These are phyloP conservation scores for Carpinus viminea DNA, from an alignment of 306 rosid species.

Conservation along the genomic window DNA sequence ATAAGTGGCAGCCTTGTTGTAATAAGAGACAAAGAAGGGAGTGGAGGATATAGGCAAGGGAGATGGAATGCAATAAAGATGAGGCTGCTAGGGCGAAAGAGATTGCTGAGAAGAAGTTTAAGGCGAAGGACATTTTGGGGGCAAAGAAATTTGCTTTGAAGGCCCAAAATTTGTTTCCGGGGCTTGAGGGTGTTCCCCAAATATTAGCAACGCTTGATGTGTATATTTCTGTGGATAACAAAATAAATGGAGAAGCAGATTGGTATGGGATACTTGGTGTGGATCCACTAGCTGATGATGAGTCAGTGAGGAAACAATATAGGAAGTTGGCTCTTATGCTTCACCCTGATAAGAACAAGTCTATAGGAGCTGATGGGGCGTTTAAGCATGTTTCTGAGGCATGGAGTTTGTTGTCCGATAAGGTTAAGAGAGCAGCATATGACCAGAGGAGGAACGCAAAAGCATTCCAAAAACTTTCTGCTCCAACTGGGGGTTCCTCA, in stretches of 20 bases:
- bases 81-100: conserved; percentile 86
- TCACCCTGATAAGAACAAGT: conserved; percentile 96
- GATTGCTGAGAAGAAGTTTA: conserved; percentile 81
- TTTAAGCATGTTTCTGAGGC: conserved; percentile 88
- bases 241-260: conserved; percentile 71
- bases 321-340: conserved; percentile 89
- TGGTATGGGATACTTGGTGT: conserved; percentile 91
- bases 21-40: conserved; percentile 22
- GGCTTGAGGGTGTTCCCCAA: conserved; percentile 77
- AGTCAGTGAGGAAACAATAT: conserved; percentile 65
- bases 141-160: conserved; percentile 86
- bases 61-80: conserved; percentile 94
- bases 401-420: conserved; percentile 85
- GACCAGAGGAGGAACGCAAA: conserved; percentile 60
- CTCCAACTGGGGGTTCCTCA: conserved; percentile 47
- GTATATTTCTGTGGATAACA: conserved; percentile 67
- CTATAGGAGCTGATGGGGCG: conserved; percentile 86
- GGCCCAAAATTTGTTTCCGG: conserved; percentile 78
- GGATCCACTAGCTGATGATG: conserved; percentile 67
- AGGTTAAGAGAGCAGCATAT: conserved; percentile 50
- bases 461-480: conserved; percentile 39
- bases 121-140: conserved; percentile 58
- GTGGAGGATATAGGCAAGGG: conserved; percentile 17
- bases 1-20: not conserved
- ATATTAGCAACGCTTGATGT: conserved; percentile 81